A percentile compares a stretch with the other conserved stretches of the same genome.
These are phyloP conservation scores for Lithospermum erythrorhizon DNA, from an alignment of 257 asterid species.

Conservation along the genomic window DNA sequence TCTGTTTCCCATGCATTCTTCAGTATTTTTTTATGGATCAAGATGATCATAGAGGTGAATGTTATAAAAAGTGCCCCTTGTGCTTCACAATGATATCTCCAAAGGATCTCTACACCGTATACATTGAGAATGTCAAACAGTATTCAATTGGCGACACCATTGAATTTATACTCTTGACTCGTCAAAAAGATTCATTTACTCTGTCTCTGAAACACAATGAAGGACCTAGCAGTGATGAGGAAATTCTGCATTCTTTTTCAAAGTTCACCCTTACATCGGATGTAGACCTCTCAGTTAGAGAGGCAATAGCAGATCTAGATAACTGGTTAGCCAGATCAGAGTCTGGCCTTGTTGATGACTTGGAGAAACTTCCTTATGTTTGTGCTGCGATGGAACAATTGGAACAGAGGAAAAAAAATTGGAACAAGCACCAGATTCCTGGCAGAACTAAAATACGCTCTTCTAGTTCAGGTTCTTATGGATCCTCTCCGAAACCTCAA, in stretches of 20 bases:
- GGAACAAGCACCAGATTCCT: slow-evolving; percentile 51
- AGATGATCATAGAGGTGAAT: slow-evolving; percentile 42
- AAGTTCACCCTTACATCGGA: slow-evolving; percentile 85
- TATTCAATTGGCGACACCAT: slow-evolving; percentile 45
- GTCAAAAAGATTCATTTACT: slow-evolving; percentile 55
- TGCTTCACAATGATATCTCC: slow-evolving; percentile 84
- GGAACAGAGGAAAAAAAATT: slow-evolving; percentile 59
- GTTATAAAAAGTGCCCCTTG: slow-evolving; percentile 83
- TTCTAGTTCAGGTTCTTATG: slow-evolving; percentile 10
- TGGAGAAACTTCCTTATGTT: slow-evolving; percentile 84
- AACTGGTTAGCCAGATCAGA: slow-evolving; percentile 91
- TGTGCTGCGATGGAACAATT: slow-evolving; percentile 79
- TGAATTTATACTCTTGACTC: slow-evolving; percentile 64
- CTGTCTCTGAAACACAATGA: slow-evolving; percentile 47
- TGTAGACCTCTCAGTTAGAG: slow-evolving; percentile 71
- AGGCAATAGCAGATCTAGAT: slow-evolving; percentile 77
- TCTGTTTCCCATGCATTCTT: slow-evolving; percentile 86
- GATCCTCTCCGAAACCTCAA: slow-evolving; percentile 26
- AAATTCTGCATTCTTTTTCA: slow-evolving; percentile 49
- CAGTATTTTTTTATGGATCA: slow-evolving; percentile 53
- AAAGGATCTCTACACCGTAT: slow-evolving; percentile 63
- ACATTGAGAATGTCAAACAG: slow-evolving; percentile 59
- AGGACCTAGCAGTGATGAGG: slow-evolving; percentile 24
- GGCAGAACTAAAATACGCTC: slow-evolving; percentile 14
- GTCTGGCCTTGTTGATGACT: slow-evolving; percentile 89